Evolutionary conservation across 176 grass and related monocot species (phyloP).

Genomic region (Eragrostis nindensis): DNA sequence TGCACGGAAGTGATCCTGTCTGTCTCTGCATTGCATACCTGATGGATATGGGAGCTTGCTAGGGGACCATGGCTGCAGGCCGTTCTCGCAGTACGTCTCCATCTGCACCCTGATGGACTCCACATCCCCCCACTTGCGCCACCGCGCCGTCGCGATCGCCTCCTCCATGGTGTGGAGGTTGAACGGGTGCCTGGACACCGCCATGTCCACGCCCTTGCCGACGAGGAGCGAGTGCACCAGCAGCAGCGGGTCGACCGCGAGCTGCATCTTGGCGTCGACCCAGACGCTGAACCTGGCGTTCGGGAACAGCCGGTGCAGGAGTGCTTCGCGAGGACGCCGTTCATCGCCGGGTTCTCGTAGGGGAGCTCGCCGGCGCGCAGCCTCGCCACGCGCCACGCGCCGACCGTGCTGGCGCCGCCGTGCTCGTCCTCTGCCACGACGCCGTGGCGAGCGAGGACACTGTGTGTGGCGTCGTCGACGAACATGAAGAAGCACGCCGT

Average conservation of each 20-base stretch:
- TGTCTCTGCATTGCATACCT: slow-evolving; percentile 39
- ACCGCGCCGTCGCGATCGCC: slow-evolving; percentile 84
- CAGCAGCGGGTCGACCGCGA: slow-evolving; percentile 83
- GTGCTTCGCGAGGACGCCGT: slow-evolving; percentile 84
- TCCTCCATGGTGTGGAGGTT: slow-evolving; percentile 93
- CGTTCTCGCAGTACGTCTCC: slow-evolving; percentile 81
- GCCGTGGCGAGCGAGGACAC: slow-evolving; percentile 45
- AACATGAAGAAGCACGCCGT: slow-evolving; percentile 90
- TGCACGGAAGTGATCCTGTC: background rate
- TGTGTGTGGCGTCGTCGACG: slow-evolving; percentile 59
- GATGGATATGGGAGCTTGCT: slow-evolving; percentile 78
- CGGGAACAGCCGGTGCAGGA: slow-evolving; percentile 86
- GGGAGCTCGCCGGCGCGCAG: slow-evolving; percentile 51
- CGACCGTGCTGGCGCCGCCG: slow-evolving; percentile 32
- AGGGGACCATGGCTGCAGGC: slow-evolving; percentile 82
- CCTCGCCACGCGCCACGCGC: slow-evolving; percentile 65
- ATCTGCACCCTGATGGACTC: slow-evolving; percentile 79
- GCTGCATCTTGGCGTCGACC: slow-evolving; percentile 94
- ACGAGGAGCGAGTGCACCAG: slow-evolving; percentile 70
- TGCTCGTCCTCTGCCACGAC: slow-evolving; percentile 32
- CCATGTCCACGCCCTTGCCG: slow-evolving; percentile 51
- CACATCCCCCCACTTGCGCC: slow-evolving; percentile 75
- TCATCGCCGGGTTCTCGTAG: slow-evolving; percentile 84
- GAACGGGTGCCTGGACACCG: slow-evolving; percentile 75
- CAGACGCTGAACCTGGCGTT: slow-evolving; percentile 82